Evolutionary conservation across 1,139 yeast genomes (phyloP), one percentile per base, ranked within the genome.

Genomic region (Pichia terricola): DNA sequence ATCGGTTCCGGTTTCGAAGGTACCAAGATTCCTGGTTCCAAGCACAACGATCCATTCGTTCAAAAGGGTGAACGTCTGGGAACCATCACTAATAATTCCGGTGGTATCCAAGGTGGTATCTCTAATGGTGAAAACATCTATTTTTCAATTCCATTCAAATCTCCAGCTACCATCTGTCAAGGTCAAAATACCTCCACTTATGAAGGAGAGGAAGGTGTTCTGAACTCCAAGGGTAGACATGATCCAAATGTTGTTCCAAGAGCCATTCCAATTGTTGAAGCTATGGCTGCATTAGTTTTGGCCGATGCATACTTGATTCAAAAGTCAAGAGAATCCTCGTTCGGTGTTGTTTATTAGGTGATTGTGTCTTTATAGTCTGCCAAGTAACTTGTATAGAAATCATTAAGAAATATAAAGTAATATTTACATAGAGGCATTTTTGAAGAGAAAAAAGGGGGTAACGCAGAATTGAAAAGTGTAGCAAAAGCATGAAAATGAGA

Each of bases 241-340:
- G 98, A 91, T 63, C 98, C 98, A 31, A 87, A 91, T 60, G 98
- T 91, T 45, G 94, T 95, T 11, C 98, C 98, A 52, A 80, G 98
- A 66, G 98, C 98, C 31, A 89, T 91, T 46, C 98, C 98, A 42
- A 91, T 91, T 59, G 97, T 91, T 39, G 98, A 91, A 68, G 87
- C 98, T 39, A 91, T 91, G 98, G 77, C 97, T 45, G 94, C 97
- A 7, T 72, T 94, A 54, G 96, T 87, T 3, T 67, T 91, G 53
- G 91, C 89, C 43, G 98, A 91, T 64, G 81, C 86, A 50, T 68
- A 82, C 47, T 67, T 91, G 67, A 75, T 89, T 41, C 98, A 91
- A 67, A 81, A 85, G 65, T 71, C 96, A 35, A 79, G 98, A 66
- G 88, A 83, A 53, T 69, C 69, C 39, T 64, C 77, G 43, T 58